Conservation (phyloP, 2,329 filamentous ascomycete genomes). For the Colletotrichum viniferum region DNA sequence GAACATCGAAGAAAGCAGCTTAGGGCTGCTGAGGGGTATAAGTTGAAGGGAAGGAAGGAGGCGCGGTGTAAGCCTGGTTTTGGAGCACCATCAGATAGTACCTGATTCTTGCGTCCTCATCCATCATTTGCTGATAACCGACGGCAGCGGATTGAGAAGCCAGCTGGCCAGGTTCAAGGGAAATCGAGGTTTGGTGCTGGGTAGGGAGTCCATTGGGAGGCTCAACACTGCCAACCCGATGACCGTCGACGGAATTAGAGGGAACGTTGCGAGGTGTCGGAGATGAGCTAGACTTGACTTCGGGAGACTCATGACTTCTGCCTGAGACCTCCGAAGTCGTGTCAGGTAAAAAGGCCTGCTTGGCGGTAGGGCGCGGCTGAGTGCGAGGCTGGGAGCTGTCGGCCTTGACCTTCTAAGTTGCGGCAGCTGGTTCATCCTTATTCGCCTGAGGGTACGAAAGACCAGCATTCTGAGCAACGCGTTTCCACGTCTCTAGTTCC, state of each 20-base stretch:
- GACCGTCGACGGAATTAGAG: not conserved
- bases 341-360: not conserved
- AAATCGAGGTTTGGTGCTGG: not conserved
- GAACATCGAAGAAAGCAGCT: slow-evolving; percentile 11
- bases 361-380: not conserved
- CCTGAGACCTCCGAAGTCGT: not conserved
- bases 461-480: slow-evolving; percentile 65
- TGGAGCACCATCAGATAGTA: not conserved
- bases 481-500: slow-evolving; percentile 81
- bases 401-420: slow-evolving; percentile 16
- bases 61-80: too few species aligned
- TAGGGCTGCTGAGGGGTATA: slow-evolving; percentile 20
- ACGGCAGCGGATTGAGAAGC: not conserved
- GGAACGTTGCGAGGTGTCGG: not conserved
- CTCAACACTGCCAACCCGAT: not conserved
- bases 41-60: slow-evolving; percentile 2
- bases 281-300: not conserved
- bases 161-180: not conserved
- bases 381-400: not conserved
- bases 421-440: slow-evolving; percentile 21
- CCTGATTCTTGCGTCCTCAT: not conserved
- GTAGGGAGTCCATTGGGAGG: not conserved
- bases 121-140: not conserved
- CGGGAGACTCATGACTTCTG: not conserved
- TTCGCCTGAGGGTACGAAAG: slow-evolving; percentile 45